Conservation (phyloP, 1,284 basidiomycete genomes). For the Microbotryomycetes sp. region DNA sequence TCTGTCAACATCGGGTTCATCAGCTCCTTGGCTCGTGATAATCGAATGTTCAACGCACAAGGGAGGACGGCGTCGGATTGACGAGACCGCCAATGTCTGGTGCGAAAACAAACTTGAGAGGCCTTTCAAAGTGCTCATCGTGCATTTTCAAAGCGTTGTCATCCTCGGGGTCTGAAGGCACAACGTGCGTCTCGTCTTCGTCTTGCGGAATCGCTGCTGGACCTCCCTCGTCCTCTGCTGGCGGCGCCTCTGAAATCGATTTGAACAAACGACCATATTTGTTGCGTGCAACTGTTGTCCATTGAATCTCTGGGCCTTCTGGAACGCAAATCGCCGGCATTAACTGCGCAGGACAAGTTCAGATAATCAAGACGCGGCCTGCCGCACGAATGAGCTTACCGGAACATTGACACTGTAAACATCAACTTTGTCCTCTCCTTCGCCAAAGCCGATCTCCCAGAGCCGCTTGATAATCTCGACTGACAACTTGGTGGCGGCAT, state of each 20-base stretch:
- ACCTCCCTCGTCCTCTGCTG: slow-evolving; percentile 35
- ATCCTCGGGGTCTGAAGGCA: not conserved
- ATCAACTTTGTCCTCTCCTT: slow-evolving; percentile 61
- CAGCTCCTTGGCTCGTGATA: not conserved
- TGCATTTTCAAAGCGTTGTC: slow-evolving; percentile 12
- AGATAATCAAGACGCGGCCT: not conserved
- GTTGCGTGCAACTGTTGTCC: slow-evolving; percentile 70
- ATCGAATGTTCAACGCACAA: slow-evolving; percentile 45
- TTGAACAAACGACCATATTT: slow-evolving; percentile 67
- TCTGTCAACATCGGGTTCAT: not conserved
- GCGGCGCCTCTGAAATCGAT: slow-evolving; percentile 40
- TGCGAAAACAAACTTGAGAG: slow-evolving; percentile 67
- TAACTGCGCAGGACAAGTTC: slow-evolving; percentile 1
- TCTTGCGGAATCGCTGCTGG: slow-evolving; percentile 18
- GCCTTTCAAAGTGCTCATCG: slow-evolving; percentile 13
- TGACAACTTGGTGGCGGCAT: slow-evolving; percentile 63
- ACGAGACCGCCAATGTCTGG: slow-evolving; percentile 68
- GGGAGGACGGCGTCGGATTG: slow-evolving; percentile 50
- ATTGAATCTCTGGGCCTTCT: slow-evolving; percentile 55
- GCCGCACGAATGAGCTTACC: slow-evolving; percentile 39
- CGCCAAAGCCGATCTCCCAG: slow-evolving; percentile 50
- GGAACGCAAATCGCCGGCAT: slow-evolving; percentile 54
- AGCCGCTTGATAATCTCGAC: slow-evolving; percentile 61
- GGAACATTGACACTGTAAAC: slow-evolving; percentile 77
- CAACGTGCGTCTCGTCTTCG: slow-evolving; percentile 2